phyloP scores from a whole-genome alignment of 139 green algal species.

The Closterium sp. region DNA sequence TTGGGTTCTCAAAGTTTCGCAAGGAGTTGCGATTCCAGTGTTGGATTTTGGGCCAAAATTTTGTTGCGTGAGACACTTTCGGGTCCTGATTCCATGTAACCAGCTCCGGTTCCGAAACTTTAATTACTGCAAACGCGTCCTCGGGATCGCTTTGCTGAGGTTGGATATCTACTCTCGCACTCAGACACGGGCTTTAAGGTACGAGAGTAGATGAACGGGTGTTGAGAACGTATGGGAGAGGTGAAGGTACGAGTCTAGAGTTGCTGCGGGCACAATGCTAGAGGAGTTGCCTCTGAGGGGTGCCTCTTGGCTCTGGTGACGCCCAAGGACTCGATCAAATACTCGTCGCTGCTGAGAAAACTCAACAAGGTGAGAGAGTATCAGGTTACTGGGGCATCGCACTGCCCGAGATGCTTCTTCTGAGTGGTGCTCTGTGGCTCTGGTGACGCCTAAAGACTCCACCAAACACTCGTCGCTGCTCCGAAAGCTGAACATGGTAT shows the following conservation, averaged over 20 bases:
- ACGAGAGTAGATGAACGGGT: no score
- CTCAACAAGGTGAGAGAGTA: slow-evolving; percentile 16
- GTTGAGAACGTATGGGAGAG: no score
- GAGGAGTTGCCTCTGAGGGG: slow-evolving; percentile 58
- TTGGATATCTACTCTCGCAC: no score
- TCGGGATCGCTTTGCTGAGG: no score
- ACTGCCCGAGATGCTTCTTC: slow-evolving; percentile 54
- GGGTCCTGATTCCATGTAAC: no score
- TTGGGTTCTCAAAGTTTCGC: no score
- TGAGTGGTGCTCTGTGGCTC: slow-evolving; percentile 70
- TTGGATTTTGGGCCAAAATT: no score
- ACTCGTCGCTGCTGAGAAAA: background rate
- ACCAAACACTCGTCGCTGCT: slow-evolving; percentile 4
- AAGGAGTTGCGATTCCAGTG: no score
- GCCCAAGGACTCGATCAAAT: slow-evolving; percentile 49
- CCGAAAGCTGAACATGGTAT: background rate
- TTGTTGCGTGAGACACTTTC: no score
- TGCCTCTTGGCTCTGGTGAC: slow-evolving; percentile 74
- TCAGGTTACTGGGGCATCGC: background rate
- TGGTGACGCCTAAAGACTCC: slow-evolving; percentile 68
- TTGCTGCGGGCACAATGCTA: slow-evolving; percentile 50
- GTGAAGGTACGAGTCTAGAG: background rate
- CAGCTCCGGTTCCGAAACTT: no score
- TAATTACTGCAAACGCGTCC: no score
- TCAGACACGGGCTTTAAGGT: no score